Evolutionary conservation across 2,329 filamentous ascomycete genomes (phyloP).

Genomic region (Xylaria sp.): DNA sequence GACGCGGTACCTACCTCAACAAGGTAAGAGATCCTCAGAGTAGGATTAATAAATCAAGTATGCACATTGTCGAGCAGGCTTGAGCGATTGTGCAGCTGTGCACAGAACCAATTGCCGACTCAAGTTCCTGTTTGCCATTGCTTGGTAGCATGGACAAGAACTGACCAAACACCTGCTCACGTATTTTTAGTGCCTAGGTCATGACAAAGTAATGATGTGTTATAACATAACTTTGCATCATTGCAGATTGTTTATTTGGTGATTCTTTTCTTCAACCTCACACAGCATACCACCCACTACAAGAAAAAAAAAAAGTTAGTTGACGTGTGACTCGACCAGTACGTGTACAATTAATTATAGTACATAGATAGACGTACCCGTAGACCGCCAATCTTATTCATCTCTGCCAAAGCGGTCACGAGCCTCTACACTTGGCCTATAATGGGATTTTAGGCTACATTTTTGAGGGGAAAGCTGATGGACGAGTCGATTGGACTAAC

Average conservation of each 20-base stretch:
- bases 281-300: background rate
- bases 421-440: slow-evolving; percentile 29
- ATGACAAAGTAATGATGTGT: background rate
- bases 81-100: background rate
- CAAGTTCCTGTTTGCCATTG: background rate
- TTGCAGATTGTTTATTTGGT: background rate
- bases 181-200: slow-evolving; percentile 5
- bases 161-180: background rate
- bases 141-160: background rate
- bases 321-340: slow-evolving; percentile 8
- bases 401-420: slow-evolving; percentile 25
- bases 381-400: slow-evolving; percentile 36
- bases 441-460: slow-evolving; percentile 12
- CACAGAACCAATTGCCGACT: slow-evolving; percentile 11
- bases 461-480: background rate
- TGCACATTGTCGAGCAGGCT: slow-evolving; percentile 12
- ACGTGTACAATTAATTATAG: background rate
- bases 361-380: background rate
- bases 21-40: slow-evolving; percentile 30
- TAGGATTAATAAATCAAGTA: slow-evolving; percentile 17
- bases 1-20: slow-evolving; percentile 17
- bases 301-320: slow-evolving; percentile 4
- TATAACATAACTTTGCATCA: background rate
- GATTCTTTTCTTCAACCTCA: background rate
- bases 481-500: slow-evolving; percentile 2